Percentiles rank a stretch among this genome's conserved stretches.
Evolutionary conservation across 192 early-diverging fungal genomes (phyloP).

Genomic region (Coemansia sp.): DNA sequence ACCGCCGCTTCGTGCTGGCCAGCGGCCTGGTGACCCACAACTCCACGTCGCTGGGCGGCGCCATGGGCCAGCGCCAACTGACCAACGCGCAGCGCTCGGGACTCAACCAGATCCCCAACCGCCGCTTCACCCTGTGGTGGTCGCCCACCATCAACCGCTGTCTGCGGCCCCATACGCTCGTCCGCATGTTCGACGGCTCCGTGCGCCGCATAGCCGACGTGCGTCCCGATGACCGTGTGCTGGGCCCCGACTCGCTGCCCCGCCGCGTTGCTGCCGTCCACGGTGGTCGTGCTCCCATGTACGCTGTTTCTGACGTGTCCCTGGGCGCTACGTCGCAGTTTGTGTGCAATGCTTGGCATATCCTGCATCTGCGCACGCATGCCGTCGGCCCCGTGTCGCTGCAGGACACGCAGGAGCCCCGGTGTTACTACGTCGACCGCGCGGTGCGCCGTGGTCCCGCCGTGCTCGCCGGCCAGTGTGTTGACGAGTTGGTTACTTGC

Average conservation of each 20-base stretch:
- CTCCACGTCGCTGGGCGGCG: conserved; percentile 70
- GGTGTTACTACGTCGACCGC: conserved; percentile 12
- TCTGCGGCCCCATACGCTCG: conserved; percentile 50
- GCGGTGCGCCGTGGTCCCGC: not conserved
- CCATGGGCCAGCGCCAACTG: conserved; percentile 94
- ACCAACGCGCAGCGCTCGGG: conserved; percentile 98
- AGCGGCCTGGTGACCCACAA: conserved; percentile 50
- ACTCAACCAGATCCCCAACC: conserved; percentile 99
- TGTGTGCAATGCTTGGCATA: conserved; percentile 27
- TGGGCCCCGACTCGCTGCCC: conserved; percentile 27
- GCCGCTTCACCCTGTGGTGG: conserved; percentile 99
- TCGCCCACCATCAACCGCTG: conserved; percentile 94
- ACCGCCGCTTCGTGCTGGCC: conserved; percentile 54
- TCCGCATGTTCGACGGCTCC: conserved; percentile 55
- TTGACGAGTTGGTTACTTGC: conserved; percentile 3
- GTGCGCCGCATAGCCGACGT: conserved; percentile 16
- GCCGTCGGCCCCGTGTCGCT: not conserved
- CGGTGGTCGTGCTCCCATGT: conserved; percentile 23
- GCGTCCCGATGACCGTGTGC: conserved; percentile 17
- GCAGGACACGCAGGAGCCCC: not conserved
- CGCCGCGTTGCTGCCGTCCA: conserved; percentile 24
- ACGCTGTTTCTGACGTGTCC: conserved; percentile 18
- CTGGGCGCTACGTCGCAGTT: not conserved
- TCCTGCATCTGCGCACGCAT: conserved; percentile 22
- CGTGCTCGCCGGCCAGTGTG: not conserved